Evolutionary conservation across 2,329 filamentous ascomycete genomes (phyloP).

Genomic region (Colletotrichum tanaceti): DNA sequence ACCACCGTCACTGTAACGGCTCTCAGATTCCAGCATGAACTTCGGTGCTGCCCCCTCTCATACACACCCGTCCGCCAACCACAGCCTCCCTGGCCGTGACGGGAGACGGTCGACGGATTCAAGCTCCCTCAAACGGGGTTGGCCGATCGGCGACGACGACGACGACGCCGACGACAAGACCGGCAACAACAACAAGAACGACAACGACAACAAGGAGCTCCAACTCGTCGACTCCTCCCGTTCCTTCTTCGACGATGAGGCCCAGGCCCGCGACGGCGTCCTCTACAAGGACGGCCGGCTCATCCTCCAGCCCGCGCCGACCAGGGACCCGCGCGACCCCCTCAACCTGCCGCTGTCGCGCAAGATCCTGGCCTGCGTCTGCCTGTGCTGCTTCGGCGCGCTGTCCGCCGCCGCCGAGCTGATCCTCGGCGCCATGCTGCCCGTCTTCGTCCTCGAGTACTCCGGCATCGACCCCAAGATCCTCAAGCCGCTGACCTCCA

Average conservation of each 20-base stretch:
- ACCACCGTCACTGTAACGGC: too few relatives aligned
- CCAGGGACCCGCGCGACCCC: conserved; percentile 29
- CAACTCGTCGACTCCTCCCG: conserved; percentile 1
- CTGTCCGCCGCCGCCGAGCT: conserved; percentile 45
- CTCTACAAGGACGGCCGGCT: conserved; percentile 30
- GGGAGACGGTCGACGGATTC: conserved; percentile 1
- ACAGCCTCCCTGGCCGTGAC: neutral
- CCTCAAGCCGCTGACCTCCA: conserved; percentile 41
- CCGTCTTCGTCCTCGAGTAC: conserved; percentile 51
- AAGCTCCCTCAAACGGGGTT: neutral
- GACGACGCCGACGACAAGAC: conserved; percentile 3
- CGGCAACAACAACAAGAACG: neutral
- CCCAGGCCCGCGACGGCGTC: conserved; percentile 4
- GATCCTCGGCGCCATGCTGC: conserved; percentile 47
- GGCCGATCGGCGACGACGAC: neutral
- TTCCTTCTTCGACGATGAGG: neutral
- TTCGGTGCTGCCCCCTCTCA: neutral
- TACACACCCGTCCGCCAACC: neutral
- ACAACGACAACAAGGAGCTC: neutral
- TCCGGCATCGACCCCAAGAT: conserved; percentile 46
- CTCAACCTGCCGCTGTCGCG: conserved; percentile 22
- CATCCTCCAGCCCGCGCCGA: conserved; percentile 23
- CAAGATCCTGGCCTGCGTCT: conserved; percentile 20
- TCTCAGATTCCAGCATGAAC: neutral
- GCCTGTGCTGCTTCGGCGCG: conserved; percentile 43